Evolutionary conservation across 768 basidiomycete species (phyloP).

Genomic region (Amanita jacksonii): DNA sequence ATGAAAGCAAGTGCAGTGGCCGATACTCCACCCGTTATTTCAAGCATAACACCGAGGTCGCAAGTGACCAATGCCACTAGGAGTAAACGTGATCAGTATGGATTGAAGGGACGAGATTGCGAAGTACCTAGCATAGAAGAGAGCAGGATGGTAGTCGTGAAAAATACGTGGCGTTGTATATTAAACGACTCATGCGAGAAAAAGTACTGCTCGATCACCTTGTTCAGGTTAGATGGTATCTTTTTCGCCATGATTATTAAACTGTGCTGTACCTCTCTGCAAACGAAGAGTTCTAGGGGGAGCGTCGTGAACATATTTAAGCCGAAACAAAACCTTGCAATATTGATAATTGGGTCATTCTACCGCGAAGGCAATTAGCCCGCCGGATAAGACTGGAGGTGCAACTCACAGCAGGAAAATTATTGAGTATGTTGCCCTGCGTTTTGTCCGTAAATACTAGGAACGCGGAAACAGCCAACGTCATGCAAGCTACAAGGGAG

Average conservation of each 20-base stretch:
- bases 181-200: slow-evolving; percentile 83
- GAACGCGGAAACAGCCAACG: slow-evolving; percentile 81
- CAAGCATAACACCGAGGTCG: slow-evolving; percentile 96
- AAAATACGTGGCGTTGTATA: slow-evolving; percentile 77
- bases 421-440: slow-evolving; percentile 94
- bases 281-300: slow-evolving; percentile 93
- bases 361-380: slow-evolving; percentile 17
- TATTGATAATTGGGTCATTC: slow-evolving; percentile 85
- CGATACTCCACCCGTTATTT: slow-evolving; percentile 95
- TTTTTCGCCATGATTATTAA: background rate
- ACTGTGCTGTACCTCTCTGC: slow-evolving; percentile 63
- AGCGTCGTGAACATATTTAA: slow-evolving; percentile 98
- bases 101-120: background rate
- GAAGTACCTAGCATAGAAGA: slow-evolving; percentile 71
- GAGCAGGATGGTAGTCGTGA: slow-evolving; percentile 79
- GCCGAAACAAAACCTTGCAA: slow-evolving; percentile 91
- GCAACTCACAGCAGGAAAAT: slow-evolving; percentile 65
- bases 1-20: slow-evolving; percentile 90
- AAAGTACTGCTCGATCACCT: slow-evolving; percentile 96
- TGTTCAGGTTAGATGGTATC: slow-evolving; percentile 1
- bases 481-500: slow-evolving; percentile 76
- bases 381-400: background rate
- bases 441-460: slow-evolving; percentile 86
- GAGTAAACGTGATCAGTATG: slow-evolving; percentile 7
- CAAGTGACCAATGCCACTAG: slow-evolving; percentile 90